A percentile compares a stretch with the other conserved stretches of the same genome.
These are phyloP conservation scores for Paralagenidium karlingii DNA, from an alignment of 352 stramenopile genomes.

Conservation along the genomic window DNA sequence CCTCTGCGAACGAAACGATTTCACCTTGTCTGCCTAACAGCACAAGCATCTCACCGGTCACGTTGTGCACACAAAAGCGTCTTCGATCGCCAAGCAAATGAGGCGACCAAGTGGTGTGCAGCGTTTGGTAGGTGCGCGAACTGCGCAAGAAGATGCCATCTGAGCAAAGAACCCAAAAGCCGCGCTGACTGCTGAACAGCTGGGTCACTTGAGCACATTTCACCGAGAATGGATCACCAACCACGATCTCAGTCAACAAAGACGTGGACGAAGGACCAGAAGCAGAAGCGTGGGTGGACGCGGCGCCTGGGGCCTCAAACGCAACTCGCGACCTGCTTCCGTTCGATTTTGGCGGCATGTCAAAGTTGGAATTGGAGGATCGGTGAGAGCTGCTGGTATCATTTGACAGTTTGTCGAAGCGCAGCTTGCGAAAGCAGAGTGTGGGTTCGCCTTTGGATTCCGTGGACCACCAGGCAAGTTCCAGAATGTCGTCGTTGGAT, in stretches of 20 bases:
- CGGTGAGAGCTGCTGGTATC: no score
- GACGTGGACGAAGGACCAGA: no score
- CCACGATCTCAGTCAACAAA: conserved; percentile 66
- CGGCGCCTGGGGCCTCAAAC: no score
- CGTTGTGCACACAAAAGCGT: conserved; percentile 53
- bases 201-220: conserved; percentile 15
- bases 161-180: conserved; percentile 56
- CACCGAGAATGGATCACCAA: conserved; percentile 47
- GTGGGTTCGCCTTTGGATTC: conserved; percentile 45
- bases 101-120: conserved; percentile 12
- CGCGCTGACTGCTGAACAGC: conserved; percentile 40
- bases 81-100: conserved; percentile 13
- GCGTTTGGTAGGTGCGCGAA: conserved; percentile 19
- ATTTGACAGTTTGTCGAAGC: conserved; percentile 59
- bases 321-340: no score
- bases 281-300: no score
- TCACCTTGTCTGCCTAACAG: conserved; percentile 14
- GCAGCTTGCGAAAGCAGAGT: conserved; percentile 52
- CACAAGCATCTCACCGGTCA: conserved; percentile 68
- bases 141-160: conserved; percentile 52
- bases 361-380: no score
- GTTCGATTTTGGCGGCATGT: no score
- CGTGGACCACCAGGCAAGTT: conserved; percentile 70
- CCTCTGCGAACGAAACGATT: conserved; percentile 27
- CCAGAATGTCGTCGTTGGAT: conserved; percentile 15